Base-by-base conservation (phyloP, 306 rosid genomes). In the Dicorynia guianensis region DNA sequence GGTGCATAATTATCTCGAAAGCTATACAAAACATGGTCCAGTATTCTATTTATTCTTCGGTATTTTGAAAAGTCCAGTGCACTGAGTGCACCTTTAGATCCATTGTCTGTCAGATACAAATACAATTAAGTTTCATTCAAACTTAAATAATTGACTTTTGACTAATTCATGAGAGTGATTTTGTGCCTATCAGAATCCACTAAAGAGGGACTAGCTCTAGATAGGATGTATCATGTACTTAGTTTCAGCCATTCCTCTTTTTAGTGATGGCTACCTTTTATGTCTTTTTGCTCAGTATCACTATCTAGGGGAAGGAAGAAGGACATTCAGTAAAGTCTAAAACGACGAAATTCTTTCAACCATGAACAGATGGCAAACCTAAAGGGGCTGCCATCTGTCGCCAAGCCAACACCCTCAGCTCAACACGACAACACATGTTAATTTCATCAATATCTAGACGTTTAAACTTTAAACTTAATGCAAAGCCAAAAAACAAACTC, bases 101-200 rank as follows among this genome's bases (percentile, higher is more conserved):
- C 82, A 50, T 40, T 49, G 55, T 65, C 71, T 18, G 14, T 63
- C 35, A 54, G 69, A 77, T 49, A 67, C 72, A 78, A 85, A 58
- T 55, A 56, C 11, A 67, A 76, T 74, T 75, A 69, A 73, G 70
- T 79, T 77, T 78, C 78, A 69, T 74, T 83, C 78, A 74, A 78
- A 74, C 36, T 18, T 33, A 9, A 42, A 71, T 17, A 48, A 75
- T 82, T 60, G 66, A 85, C 40, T 8, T 76, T 85, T 79, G 86
- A 85, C 86, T 5, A 56, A 36, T 5, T 60, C 11, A 47, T 71
- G 89, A 87, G 76, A 82, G 76, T 71, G 86, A 87, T 78, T 30
- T 73, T 7, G 82, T 71, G 81, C 75, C 76, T 77, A 85, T 85
- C 89, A 72, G 74, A 82, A 85, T 79, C 79, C 86, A 75, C 80